Evolutionary conservation across 306 rosid genomes (phyloP).

Genomic region (Pterocarpus santalinus): DNA sequence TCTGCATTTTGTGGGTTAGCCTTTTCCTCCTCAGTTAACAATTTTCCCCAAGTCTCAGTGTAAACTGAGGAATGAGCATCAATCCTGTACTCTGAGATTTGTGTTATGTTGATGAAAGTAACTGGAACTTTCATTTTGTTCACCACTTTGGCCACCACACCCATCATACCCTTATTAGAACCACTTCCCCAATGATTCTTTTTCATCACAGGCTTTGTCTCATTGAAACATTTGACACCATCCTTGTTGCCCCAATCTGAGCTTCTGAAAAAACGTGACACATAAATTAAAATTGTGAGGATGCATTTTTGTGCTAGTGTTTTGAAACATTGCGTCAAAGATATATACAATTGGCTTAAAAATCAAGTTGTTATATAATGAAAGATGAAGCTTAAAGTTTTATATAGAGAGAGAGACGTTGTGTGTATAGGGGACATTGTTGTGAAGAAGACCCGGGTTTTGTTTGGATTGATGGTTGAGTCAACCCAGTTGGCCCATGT

Average conservation of each 20-base stretch:
- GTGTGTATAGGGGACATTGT: conserved; percentile 87
- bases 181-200: conserved; percentile 84
- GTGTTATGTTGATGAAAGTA: conserved; percentile 68
- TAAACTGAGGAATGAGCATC: conserved; percentile 81
- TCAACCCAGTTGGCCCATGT: conserved; percentile 97
- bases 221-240: conserved; percentile 50
- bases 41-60: conserved; percentile 68
- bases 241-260: conserved; percentile 51
- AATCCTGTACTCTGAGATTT: conserved; percentile 76
- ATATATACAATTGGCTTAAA: neutral
- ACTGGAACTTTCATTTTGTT: conserved; percentile 69
- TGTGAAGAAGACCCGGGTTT: conserved; percentile 78
- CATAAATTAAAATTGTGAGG: neutral
- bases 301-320: neutral
- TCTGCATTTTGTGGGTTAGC: conserved; percentile 75
- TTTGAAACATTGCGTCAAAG: neutral
- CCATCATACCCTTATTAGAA: conserved; percentile 65
- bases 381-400: neutral
- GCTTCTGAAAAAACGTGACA: conserved; percentile 40
- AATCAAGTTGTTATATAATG: neutral
- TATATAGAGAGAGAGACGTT: conserved; percentile 55
- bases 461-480: conserved; percentile 71
- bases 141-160: conserved; percentile 63
- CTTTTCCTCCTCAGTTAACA: conserved; percentile 61
- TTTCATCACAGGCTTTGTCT: conserved; percentile 61